phyloP scores from a whole-genome alignment of 176 grass and related monocot genomes.

The Stipa capillata region DNA sequence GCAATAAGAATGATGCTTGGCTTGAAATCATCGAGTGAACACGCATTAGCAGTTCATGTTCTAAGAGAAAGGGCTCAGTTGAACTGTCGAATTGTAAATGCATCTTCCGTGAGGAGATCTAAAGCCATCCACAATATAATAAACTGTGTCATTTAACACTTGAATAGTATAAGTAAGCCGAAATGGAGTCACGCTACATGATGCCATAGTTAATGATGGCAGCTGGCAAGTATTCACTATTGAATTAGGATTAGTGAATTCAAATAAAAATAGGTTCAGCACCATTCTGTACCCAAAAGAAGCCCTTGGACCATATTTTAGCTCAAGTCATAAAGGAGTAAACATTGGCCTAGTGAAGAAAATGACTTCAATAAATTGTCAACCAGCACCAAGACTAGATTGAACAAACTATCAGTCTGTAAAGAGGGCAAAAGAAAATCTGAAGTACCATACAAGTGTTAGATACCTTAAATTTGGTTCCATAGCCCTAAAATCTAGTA shows the following conservation, averaged over 20 bases:
- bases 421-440: too few species aligned
- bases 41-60: neutral
- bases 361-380: neutral
- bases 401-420: too few species aligned
- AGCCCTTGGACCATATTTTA: neutral
- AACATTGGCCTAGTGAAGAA: neutral
- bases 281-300: neutral
- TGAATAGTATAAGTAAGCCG: neutral
- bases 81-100: neutral
- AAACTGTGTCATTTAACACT: neutral
- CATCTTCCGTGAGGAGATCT: neutral
- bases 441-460: too few species aligned
- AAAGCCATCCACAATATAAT: neutral
- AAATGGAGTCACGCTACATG: neutral
- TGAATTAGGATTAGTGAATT: neutral
- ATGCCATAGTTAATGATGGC: neutral
- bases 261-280: neutral
- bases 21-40: neutral
- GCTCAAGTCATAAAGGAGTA: neutral
- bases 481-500: neutral
- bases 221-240: too few species aligned
- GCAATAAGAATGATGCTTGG: neutral
- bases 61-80: neutral
- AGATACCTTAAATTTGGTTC: neutral
- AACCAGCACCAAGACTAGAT: neutral